Evolutionary conservation across 257 asterid genomes (phyloP), one percentile per base, ranked within the genome.

Genomic region (Nicotiana undulata): DNA sequence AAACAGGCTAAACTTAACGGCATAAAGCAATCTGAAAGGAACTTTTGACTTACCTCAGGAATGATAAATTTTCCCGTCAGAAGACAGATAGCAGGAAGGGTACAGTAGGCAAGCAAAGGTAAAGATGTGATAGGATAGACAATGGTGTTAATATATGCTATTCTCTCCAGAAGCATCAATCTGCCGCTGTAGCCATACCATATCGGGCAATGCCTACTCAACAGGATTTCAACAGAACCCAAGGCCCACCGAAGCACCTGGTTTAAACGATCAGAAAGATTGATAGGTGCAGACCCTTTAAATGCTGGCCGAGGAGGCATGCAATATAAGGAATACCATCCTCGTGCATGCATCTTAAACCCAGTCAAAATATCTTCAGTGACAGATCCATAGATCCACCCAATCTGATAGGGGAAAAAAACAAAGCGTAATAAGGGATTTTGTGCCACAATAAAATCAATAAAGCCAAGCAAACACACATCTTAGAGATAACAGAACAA

Each of bases 201-300:
- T 83, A 94, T 89, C 5, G 97, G 98, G 79, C 97, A 93, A 91
- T 94, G 98, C 85, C 97, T 85, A 80, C 98, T 94, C 53, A 94
- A 88, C 77, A 93, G 87, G 82, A 94, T 94, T 83, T 94, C 98
- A 74, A 94, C 86, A 81, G 98, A 94, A 15, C 98, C 98, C 52
- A 94, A 84, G 66, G 98, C 98, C 98, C 98, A 94, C 49, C 98
- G 88, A 77, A 94, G 98, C 63, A 94, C 98, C 87, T 94, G 98
- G 88, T 94, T 92, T 78, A 94, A 84, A 85, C 98, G 96, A 89
- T 94, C 98, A 0, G 98, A 94, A 82, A 94, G 93, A 90, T 92
- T 94, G 88, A 93, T 93, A 59, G 98, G 98, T 56, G 98, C 98
- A 3, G 97, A 94, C 70, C 98, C 98, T 87, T 94, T 94, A 86